Evolutionary conservation across 164 flowering plant species (phyloP), one percentile per base, ranked within the genome.

Genomic region (Vitis riparia): DNA sequence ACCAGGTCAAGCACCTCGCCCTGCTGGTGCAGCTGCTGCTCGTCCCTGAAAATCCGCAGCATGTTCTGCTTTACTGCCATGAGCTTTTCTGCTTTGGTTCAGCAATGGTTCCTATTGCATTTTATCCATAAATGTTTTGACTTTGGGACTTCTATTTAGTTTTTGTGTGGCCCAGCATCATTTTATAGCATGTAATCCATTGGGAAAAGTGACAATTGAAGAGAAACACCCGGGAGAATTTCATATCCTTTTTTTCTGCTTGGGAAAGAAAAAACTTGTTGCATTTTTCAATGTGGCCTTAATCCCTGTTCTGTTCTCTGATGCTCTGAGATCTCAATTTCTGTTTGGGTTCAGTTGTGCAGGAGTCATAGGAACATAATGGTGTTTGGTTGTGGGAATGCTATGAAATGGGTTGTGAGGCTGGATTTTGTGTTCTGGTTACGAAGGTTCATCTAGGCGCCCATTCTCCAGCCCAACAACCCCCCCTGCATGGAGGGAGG

Each of bases 1-100:
- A 84, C 86, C 92, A 56, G 89, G 84, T 23, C 87, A 79, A 68
- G 86, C 72, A 2, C 70, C 88, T 7, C 88, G 90, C 67, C 78
- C 78, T 17, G 72, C 73, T 71, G 85, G 75, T 13, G 44, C 44
- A 27, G 49, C 12, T 44, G 74, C 86, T 44, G 65, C 64, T 55
- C 86, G 86, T 14, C 15, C 82, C 5, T 85, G 69, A 79, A n/a
- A 30, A 15, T 37, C 44, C 1, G 0, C 1, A 37, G 44, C 44
- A 37, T 37, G 7, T 37, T 37, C 5, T 32, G 44, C 6, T 6
- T 0, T 37, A 3, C 44, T 37, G 27, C 44, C 44, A 37, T 37
- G 44, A 37, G 44, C 44, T 37, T 37, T 37, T 37, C 5, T 3
- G 44, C 48, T 62, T 62, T 44, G 27, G 65, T 62, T 14, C n/a